Conservation (phyloP, 108 stramenopile species). For the Pseudonitzschia multistriata region DNA sequence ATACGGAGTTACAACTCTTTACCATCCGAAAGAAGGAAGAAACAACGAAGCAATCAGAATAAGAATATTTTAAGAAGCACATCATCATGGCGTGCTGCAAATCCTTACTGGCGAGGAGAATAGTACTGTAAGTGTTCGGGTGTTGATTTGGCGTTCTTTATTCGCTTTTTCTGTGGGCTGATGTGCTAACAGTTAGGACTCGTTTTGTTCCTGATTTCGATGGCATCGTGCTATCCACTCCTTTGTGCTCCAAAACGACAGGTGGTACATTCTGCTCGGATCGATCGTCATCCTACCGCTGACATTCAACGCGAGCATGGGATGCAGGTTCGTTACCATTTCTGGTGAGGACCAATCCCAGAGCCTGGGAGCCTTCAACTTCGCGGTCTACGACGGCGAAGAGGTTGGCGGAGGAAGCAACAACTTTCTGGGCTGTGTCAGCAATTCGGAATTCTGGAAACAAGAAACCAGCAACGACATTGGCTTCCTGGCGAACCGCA, state of each 20-base stretch:
- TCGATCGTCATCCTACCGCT: slow-evolving; percentile 28
- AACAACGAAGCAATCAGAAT: no score
- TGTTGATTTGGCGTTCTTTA: no score
- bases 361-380: slow-evolving; percentile 19
- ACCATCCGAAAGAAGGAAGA: no score
- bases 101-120: slow-evolving; percentile 23
- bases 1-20: no score
- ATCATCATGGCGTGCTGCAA: slow-evolving; percentile 26
- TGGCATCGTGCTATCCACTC: not conserved
- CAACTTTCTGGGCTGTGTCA: slow-evolving; percentile 29
- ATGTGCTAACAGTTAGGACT: not conserved
- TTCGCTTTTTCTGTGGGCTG: not conserved
- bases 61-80: not conserved
- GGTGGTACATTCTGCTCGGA: slow-evolving; percentile 38
- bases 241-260: not conserved
- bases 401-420: not conserved
- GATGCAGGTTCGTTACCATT: slow-evolving; percentile 21
- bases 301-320: slow-evolving; percentile 20
- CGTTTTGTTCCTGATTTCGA: not conserved
- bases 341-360: not conserved
- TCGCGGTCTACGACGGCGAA: slow-evolving; percentile 23
- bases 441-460: slow-evolving; percentile 20
- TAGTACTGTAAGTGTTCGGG: slow-evolving; percentile 31
- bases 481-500: slow-evolving; percentile 7
- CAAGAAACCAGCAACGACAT: slow-evolving; percentile 15